Evolutionary conservation across 805 yeast genomes (phyloP), one percentile per base, ranked within the genome.

Genomic region (Yueomyces sp.): DNA sequence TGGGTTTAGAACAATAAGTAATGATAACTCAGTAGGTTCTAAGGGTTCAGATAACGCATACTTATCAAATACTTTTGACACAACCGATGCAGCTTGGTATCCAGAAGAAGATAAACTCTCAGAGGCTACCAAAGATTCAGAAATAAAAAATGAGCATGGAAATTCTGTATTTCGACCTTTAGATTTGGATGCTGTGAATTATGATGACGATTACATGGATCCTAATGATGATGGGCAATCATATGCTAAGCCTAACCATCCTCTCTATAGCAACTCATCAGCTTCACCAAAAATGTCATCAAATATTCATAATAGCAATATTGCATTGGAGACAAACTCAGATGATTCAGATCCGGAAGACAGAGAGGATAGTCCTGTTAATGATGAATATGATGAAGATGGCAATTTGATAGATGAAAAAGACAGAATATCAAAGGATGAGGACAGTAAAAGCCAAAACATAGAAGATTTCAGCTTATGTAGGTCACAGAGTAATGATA

Each of bases 161-260:
- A 51, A 49, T 48, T 61, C 67, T 4, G 56, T 54, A 67, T 44
- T 76, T 63, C 54, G 70, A 63, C 55, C 70, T 64, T 57, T 76
- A 69, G 40, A 71, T 72, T 8, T 69, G 8, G 63, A 59, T 33
- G 62, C 57, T 30, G 62, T 56, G 39, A 68, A 67, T 37, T 73
- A 73, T 29, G 83, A 74, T 11, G 86, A 81, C 47, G 87, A 79
- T 47, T 81, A 82, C 53, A 76, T 75, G 52, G 88, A 82, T 55
- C 88, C 90, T 1, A 81, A 82, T 54, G 90, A 83, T 57, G 90
- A 82, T 54, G 90, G 90, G 0, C 77, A 75, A 55, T 78, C 85
- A 1, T 82, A 82, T 59, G 76, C 77, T 43, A 79, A 76, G 56
- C 68, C 71, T 28, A 64, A 70, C 37, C 76, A 79, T 52, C 81